These are phyloP conservation scores for Diaporthe citri DNA, from an alignment of 2,329 filamentous ascomycete species.

Conservation along the genomic window DNA sequence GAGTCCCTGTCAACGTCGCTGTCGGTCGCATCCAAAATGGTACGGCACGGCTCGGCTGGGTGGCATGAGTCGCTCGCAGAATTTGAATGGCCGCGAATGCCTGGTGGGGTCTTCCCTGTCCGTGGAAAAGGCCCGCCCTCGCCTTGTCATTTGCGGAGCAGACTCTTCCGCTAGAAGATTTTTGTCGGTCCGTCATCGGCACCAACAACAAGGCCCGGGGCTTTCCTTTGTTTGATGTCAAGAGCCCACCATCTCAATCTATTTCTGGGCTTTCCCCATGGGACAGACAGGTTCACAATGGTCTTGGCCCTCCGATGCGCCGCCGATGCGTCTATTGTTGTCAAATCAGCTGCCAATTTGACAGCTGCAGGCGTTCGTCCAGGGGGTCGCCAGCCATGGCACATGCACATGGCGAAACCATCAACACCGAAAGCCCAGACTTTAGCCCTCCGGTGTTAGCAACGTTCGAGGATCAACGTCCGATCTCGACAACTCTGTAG, in stretches of 20 bases:
- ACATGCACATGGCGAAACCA: not conserved
- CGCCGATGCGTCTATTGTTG: not conserved
- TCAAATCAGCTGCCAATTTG: not conserved
- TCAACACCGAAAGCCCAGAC: not conserved
- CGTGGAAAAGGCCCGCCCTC: not conserved
- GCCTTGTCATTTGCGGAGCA: conserved; percentile 26
- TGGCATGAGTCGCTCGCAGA: conserved; percentile 29
- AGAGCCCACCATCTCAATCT: not conserved
- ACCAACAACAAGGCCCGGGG: conserved; percentile 10
- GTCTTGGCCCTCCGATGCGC: conserved; percentile 7
- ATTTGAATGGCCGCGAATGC: conserved; percentile 24
- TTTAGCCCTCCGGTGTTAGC: not conserved
- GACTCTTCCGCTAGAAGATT: conserved; percentile 21
- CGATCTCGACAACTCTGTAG: not conserved
- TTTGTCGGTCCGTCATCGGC: conserved; percentile 30
- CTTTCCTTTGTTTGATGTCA: not conserved
- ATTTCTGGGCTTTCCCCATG: not conserved
- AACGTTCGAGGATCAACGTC: not conserved
- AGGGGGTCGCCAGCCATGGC: not conserved
- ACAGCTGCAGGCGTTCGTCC: not conserved
- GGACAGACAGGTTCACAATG: not conserved
- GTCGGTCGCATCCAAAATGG: conserved; percentile 5
- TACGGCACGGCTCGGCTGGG: conserved; percentile 11
- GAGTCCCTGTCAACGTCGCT: conserved; percentile 4
- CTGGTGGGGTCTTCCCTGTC: conserved; percentile 21